phyloP scores from a whole-genome alignment of 139 green algal species.

The Astrephomene gubernaculifera region DNA sequence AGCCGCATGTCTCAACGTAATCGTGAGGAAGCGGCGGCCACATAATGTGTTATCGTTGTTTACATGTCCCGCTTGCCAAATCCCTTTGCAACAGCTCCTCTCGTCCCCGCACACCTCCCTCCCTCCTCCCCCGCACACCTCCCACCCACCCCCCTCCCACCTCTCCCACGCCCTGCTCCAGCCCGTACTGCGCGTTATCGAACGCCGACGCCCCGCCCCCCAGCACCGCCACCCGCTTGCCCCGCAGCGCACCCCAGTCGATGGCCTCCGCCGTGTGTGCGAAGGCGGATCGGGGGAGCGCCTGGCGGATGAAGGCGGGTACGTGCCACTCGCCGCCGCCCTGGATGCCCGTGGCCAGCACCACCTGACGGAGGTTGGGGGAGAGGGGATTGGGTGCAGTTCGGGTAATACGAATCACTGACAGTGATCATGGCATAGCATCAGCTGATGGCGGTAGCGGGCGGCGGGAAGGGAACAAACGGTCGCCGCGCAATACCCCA shows the following conservation, averaged over 20 bases:
- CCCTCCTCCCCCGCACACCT: not conserved
- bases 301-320: constrained; percentile 44
- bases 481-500: no score
- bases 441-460: no score
- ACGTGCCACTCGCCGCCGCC: constrained; percentile 65
- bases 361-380: constrained; percentile 27
- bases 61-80: no score
- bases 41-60: no score
- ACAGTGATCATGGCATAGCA: no score
- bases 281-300: constrained; percentile 35
- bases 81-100: no score
- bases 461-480: no score
- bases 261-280: constrained; percentile 54
- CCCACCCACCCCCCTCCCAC: constrained; percentile 13
- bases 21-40: no score
- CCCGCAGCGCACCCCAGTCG: constrained; percentile 47
- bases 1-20: no score
- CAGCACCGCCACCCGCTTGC: constrained; percentile 57
- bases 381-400: not conserved
- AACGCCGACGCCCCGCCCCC: constrained; percentile 55
- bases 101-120: no score
- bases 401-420: no score
- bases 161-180: constrained; percentile 48
- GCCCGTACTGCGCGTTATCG: constrained; percentile 62
- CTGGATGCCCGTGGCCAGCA: constrained; percentile 64